Conservation (phyloP, 2,329 filamentous ascomycete species). For the Trichoderma pleuroti region DNA sequence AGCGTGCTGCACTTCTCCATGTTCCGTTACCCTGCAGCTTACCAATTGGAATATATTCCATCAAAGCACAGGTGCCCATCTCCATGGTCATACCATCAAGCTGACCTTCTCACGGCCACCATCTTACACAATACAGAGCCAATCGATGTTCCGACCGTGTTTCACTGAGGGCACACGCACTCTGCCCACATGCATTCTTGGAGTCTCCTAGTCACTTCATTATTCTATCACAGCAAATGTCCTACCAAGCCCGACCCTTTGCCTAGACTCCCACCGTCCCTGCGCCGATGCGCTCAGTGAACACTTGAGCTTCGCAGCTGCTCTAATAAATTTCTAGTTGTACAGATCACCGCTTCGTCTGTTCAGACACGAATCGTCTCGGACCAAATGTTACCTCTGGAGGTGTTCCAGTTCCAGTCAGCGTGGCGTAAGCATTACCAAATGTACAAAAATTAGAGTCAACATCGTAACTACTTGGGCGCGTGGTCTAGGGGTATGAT, state of each 20-base stretch:
- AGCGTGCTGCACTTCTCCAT: neutral
- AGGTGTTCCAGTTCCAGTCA: no score
- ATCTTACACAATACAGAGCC: neutral
- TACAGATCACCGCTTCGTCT: rapidly evolving
- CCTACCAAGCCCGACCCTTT: no score
- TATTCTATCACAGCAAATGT: no score
- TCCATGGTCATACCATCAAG: neutral
- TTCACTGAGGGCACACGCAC: neutral
- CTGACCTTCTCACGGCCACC: neutral
- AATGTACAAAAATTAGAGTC: neutral
- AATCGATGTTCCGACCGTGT: neutral
- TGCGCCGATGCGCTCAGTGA: neutral
- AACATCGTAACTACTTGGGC: neutral
- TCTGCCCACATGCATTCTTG: rapidly evolving
- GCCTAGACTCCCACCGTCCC: neutral
- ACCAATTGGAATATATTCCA: neutral
- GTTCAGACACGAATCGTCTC: neutral
- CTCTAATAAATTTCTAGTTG: neutral
- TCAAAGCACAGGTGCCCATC: neutral
- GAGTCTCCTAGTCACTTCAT: neutral
- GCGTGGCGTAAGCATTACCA: neutral
- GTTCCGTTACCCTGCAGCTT: neutral
- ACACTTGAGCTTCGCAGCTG: rapidly evolving
- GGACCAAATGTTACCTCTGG: no score
- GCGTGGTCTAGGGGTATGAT: constrained; percentile 9